Base-by-base conservation (phyloP, 495 filamentous ascomycete species). In the Penicillium soppii region DNA sequence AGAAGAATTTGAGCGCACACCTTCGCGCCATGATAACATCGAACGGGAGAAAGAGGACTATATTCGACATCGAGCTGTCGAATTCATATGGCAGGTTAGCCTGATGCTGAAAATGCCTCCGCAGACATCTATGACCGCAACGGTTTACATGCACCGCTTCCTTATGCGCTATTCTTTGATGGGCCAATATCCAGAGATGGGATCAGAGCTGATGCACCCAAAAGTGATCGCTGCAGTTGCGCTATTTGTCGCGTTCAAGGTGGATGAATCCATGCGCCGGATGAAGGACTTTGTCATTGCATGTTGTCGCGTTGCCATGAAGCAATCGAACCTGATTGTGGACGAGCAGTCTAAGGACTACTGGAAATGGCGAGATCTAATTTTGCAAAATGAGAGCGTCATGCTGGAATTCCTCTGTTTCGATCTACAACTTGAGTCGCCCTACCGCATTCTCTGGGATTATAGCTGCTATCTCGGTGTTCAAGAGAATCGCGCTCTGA, bases 291-390 rank as follows among this genome's bases (percentile, higher is more conserved):
- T 98, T 26, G 89, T 98, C 49, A 82, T 95, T 19, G 89, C 92
- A 0, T 95, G 92, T 59, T 91, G 90, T 42, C 90, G 91, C 52
- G 92, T 96, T 12, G 95, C 92, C 23, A 92, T 95, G 65, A 97
- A 98, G 71, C 87, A 97, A 58, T 74, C 87, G 7, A 85, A 89
- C 59, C 79, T 95, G 45, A 68, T 87, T 9, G 87, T 98, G 20
- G 92, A 97, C 61, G 94, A 96, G 66, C 91, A 97, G 65, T 89
- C 85, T 35, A 97, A 96, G 56, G 94, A 97, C 54, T 98, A 89
- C 65, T 98, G 94, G 94, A 79, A 83, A 63, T 98, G 94, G 94
- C 83, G 89, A 40, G 94, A 99, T 61, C 91, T 85, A 46, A 92
- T 99, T 38, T 76, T 97, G 2, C 82, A 84, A 54, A 86, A 91